phyloP scores from a whole-genome alignment of 345 rosid species.

The Eucalyptus camaldulensis region DNA sequence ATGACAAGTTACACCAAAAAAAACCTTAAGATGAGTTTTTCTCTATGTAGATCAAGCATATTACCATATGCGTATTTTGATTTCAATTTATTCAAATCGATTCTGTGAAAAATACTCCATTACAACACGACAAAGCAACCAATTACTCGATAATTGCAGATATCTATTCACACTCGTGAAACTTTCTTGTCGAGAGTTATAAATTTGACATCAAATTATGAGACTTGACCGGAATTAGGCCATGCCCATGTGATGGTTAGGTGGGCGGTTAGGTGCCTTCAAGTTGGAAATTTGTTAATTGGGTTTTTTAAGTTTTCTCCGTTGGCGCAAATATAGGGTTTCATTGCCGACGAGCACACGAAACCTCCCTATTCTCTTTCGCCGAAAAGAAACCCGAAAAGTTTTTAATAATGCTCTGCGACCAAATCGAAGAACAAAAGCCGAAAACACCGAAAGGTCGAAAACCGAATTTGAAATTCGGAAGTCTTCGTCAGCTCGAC shows the following conservation, averaged over 20 bases:
- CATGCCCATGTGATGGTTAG: not conserved
- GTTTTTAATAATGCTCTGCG: not conserved
- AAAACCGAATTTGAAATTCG: not conserved
- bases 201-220: not conserved
- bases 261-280: not conserved
- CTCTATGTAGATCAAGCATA: not conserved
- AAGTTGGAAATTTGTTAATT: not conserved
- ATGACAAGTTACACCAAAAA: not conserved
- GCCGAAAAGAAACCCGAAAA: not conserved
- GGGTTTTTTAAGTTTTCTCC: not conserved
- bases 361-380: not conserved
- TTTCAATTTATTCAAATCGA: not conserved
- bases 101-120: not conserved
- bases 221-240: not conserved
- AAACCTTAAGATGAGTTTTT: not conserved
- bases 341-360: not conserved
- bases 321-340: not conserved
- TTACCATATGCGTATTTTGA: not conserved
- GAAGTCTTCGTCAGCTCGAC: not conserved
- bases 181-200: not conserved
- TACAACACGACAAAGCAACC: rapidly evolving
- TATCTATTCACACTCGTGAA: not conserved
- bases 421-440: not conserved
- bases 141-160: rapidly evolving
- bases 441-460: not conserved